These are phyloP conservation scores for Stephanodiscus minutulus DNA, from an alignment of 108 stramenopile species.

Conservation along the genomic window DNA sequence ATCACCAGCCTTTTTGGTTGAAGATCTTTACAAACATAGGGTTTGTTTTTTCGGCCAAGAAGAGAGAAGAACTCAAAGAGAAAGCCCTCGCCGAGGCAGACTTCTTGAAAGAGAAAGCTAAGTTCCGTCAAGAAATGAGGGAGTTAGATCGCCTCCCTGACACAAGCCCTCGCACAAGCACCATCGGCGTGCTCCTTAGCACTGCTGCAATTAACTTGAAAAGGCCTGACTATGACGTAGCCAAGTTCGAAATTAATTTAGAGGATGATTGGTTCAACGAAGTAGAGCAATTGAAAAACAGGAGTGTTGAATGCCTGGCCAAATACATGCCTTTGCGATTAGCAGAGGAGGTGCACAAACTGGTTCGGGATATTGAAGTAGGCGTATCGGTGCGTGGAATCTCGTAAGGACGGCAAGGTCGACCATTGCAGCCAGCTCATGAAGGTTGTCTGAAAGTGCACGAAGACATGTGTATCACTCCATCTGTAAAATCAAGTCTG, in stretches of 20 bases:
- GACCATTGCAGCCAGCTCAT: no score
- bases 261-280: slow-evolving; percentile 14
- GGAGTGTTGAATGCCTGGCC: neutral
- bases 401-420: no score
- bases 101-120: neutral
- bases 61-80: neutral
- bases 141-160: neutral
- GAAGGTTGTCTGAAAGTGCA: no score
- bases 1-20: neutral
- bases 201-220: slow-evolving; percentile 2
- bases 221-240: neutral
- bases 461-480: no score
- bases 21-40: neutral
- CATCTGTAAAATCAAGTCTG: no score
- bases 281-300: neutral
- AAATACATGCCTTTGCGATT: slow-evolving; percentile 11
- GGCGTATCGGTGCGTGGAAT: no score
- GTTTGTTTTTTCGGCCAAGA: neutral
- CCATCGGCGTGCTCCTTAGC: neutral
- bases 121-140: neutral
- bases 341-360: slow-evolving; percentile 7
- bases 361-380: neutral
- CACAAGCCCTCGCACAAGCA: no score
- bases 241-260: neutral
- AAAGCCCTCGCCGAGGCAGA: neutral